Evolutionary conservation across 208 protist species (phyloP).

Genomic region (Novymonas esmeraldas): DNA sequence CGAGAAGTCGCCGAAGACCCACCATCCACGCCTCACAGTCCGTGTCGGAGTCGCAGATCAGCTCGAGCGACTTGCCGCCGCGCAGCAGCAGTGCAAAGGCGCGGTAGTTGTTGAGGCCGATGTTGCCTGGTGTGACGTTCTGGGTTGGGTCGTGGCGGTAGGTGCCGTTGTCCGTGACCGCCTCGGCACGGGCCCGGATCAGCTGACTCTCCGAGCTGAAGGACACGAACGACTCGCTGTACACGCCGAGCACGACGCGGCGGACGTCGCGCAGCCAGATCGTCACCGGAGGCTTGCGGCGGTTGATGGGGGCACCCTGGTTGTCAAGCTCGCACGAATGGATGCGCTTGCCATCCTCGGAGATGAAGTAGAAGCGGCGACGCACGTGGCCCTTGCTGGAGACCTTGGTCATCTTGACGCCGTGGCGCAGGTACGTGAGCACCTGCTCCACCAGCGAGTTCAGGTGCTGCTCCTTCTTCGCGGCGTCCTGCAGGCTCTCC

Average conservation of each 20-base stretch:
- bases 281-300: slow-evolving; percentile 84
- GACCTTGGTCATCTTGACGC: slow-evolving; percentile 90
- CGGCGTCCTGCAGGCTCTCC: slow-evolving; percentile 80
- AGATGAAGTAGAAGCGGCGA: slow-evolving; percentile 89
- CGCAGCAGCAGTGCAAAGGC: slow-evolving; percentile 82
- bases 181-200: slow-evolving; percentile 66
- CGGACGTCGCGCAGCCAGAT: slow-evolving; percentile 87
- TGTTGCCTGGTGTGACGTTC: slow-evolving; percentile 75
- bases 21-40: slow-evolving; percentile 92
- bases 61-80: slow-evolving; percentile 86
- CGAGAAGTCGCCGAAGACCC: slow-evolving; percentile 79
- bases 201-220: slow-evolving; percentile 80
- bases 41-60: slow-evolving; percentile 89
- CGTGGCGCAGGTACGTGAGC: slow-evolving; percentile 84
- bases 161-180: slow-evolving; percentile 77
- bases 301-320: slow-evolving; percentile 75
- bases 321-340: slow-evolving; percentile 90
- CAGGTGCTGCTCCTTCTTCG: slow-evolving; percentile 87
- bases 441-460: slow-evolving; percentile 84
- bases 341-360: slow-evolving; percentile 87
- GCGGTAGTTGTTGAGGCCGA: slow-evolving; percentile 88
- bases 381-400: slow-evolving; percentile 76
- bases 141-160: slow-evolving; percentile 79
- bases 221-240: slow-evolving; percentile 78
- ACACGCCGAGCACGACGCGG: slow-evolving; percentile 81